Conservation (phyloP, 176 grass and related monocot genomes). For the Ananas comosus region DNA sequence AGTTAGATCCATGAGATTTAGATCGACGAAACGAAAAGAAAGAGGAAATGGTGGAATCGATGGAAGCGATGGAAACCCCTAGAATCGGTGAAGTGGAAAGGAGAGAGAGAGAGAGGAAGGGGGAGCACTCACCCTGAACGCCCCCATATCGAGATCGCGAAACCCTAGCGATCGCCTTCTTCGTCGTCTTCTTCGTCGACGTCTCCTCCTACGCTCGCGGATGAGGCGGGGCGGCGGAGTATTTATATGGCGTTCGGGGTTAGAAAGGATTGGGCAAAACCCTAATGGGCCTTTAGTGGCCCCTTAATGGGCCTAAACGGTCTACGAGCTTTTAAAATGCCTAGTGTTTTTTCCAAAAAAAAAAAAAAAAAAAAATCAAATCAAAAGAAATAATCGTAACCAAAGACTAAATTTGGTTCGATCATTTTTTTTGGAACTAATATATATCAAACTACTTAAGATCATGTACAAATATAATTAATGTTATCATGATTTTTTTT, state of each 20-base stretch:
- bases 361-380: too few relatives aligned
- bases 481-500: too few relatives aligned
- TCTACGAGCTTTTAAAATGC: too few relatives aligned
- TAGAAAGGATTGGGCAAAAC: neutral
- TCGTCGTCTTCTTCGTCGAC: neutral
- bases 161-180: neutral
- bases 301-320: too few relatives aligned
- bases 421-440: too few relatives aligned
- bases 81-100: neutral
- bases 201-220: neutral
- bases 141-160: slow-evolving; percentile 47
- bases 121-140: slow-evolving; percentile 50
- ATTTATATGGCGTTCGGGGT: neutral
- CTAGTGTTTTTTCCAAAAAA: too few relatives aligned
- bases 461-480: too few relatives aligned
- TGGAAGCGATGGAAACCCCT: neutral
- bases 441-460: too few relatives aligned
- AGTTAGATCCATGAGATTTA: neutral
- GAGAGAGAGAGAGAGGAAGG: too few relatives aligned
- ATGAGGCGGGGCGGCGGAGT: neutral
- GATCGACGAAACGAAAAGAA: neutral
- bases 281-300: neutral
- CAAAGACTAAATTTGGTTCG: too few relatives aligned
- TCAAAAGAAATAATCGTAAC: too few relatives aligned
- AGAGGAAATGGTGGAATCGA: neutral